Conservation (phyloP, 768 basidiomycete genomes). For the Termitomyces sp. region DNA sequence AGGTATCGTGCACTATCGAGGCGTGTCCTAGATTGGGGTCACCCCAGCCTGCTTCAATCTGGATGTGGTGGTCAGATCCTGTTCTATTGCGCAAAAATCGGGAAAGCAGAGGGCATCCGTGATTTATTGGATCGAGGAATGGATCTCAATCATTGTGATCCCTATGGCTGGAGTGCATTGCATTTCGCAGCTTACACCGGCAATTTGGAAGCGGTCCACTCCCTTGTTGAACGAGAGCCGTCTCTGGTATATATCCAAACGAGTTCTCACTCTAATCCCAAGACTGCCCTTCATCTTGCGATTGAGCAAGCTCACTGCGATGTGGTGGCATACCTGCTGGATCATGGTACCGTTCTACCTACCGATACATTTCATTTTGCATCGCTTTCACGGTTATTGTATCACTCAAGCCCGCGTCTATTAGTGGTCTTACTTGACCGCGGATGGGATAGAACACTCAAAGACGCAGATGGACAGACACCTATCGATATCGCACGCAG, state of each 20-base stretch:
- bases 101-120: not conserved
- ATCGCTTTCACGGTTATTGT: not conserved
- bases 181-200: not conserved
- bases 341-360: not conserved
- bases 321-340: not conserved
- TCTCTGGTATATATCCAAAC: not conserved
- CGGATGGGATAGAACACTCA: not conserved
- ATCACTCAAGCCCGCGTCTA: not conserved
- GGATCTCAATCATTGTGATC: not conserved
- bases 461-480: not conserved
- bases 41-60: not conserved
- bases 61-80: not conserved
- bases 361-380: not conserved
- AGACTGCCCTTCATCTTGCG: not conserved
- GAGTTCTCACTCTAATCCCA: not conserved
- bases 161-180: not conserved
- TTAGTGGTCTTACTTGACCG: not conserved
- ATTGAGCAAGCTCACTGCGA: not conserved
- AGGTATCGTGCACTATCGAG: not conserved
- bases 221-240: not conserved
- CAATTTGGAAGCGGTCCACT: not conserved
- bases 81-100: not conserved
- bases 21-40: not conserved
- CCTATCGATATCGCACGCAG: not conserved
- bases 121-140: not conserved